These are phyloP conservation scores for Filobasidium wieringae DNA, from an alignment of 768 basidiomycete species.

Conservation along the genomic window DNA sequence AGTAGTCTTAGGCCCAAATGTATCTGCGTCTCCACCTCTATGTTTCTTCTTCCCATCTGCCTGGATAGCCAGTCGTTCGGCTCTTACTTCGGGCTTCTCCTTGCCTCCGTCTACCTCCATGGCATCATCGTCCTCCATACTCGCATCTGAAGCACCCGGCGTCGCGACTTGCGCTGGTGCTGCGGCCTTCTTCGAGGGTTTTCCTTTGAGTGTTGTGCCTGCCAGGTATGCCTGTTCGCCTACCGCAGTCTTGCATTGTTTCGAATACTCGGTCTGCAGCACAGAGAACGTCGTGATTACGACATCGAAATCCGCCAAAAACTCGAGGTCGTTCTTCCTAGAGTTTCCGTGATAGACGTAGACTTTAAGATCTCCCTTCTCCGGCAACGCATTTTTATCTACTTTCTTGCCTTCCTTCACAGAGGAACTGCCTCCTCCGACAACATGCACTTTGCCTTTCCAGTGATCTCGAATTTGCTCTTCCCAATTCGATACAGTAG, in stretches of 20 bases:
- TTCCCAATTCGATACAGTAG: conserved; percentile 97
- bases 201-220: background rate
- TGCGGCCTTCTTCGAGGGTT: no score
- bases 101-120: conserved; percentile 52
- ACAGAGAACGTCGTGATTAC: conserved; percentile 97
- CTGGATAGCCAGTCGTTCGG: conserved; percentile 29
- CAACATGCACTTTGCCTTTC: conserved; percentile 71
- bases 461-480: conserved; percentile 97
- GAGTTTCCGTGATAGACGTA: conserved; percentile 94
- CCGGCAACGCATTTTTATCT: background rate
- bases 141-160: conserved; percentile 1
- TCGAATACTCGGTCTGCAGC: conserved; percentile 85
- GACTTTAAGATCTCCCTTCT: conserved; percentile 42
- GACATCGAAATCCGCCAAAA: conserved; percentile 85
- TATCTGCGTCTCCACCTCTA: conserved; percentile 55
- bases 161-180: background rate
- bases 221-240: conserved; percentile 1
- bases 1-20: conserved; percentile 42
- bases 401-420: conserved; percentile 33
- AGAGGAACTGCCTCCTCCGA: conserved; percentile 44
- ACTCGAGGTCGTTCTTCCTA: conserved; percentile 70
- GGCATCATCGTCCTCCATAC: conserved; percentile 51
- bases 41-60: conserved; percentile 53
- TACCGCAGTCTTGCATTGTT: conserved; percentile 59
- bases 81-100: conserved; percentile 31